Evolutionary conservation across 2,329 filamentous ascomycete genomes (phyloP), one percentile per base, ranked within the genome.

Genomic region (Calonectria montana): DNA sequence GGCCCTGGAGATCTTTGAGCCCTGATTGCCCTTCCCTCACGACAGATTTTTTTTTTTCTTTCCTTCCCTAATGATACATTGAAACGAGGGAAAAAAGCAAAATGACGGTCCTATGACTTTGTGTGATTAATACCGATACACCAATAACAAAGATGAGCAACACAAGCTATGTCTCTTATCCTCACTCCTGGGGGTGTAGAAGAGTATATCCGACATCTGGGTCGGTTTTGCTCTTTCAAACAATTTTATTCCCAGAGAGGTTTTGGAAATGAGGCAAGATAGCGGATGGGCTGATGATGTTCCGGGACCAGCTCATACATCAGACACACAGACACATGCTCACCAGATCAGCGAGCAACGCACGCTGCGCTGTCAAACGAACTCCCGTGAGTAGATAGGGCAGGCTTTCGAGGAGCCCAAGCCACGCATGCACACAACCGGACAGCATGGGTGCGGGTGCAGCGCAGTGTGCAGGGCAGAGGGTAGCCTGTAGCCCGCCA

Each of bases 331-430:
- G 29, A 59, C 62, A 64, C 55, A 50, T 39, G 35, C 55, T 37
- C 43, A n/a, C 62, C 57, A 31, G 31, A 67, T 45, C 53, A 55
- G 63, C 55, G 43, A 61, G 62, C 41, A 61, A 50, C 55, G 65
- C 65, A 57, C 43, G 67, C 43, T 70, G 48, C 57, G 68, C 63
- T 70, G 68, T 70, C 68, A 70, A 50, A 35, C 39, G 50, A 67
- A 57, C 25, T 16, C 48, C 48, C 23, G 41, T 27, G 43, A 50
- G 48, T n/a, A 47, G 55, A 59, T 37, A 67, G 47, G 47, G 39
- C n/a, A 62, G 41, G 47, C 21, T 43, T 23, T 48, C 21, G n/a
- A 39, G 8, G 50, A 66, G 55, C 43, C 55, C 12, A 37, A 43
- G 63, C 53, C 43, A 69, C 39, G 61, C 59, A 69, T 25, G 47